Conservation (phyloP, 352 stramenopile species). For the Halophytophthora batemanensis region DNA sequence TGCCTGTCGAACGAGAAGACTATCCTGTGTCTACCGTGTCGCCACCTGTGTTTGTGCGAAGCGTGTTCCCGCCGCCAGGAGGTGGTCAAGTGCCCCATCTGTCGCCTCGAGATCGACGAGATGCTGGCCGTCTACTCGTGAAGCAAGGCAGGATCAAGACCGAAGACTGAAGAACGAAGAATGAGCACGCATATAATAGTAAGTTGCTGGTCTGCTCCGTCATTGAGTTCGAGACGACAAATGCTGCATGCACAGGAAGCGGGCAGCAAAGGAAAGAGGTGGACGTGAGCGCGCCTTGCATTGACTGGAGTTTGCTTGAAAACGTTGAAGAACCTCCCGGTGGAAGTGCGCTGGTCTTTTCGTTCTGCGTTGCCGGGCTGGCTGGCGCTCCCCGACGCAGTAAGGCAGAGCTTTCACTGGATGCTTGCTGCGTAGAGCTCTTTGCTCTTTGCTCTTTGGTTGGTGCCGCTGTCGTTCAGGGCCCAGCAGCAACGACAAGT, state of each 20-base stretch:
- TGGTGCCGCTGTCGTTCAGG: too few species aligned
- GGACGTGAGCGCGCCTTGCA: neutral
- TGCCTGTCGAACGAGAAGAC: conserved; percentile 81
- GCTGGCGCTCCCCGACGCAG: too few species aligned
- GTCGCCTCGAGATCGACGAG: conserved; percentile 76
- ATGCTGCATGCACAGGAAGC: neutral
- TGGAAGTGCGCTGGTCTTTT: too few species aligned
- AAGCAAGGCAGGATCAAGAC: conserved; percentile 14
- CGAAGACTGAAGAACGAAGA: too few species aligned
- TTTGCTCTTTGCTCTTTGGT: too few species aligned
- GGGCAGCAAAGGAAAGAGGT: neutral
- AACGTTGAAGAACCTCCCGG: too few species aligned
- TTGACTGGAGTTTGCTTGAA: too few species aligned
- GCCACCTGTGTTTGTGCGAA: conserved; percentile 79
- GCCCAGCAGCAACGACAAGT: too few species aligned
- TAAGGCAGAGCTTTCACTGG: too few species aligned
- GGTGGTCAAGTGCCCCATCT: conserved; percentile 81
- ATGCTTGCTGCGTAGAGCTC: too few species aligned
- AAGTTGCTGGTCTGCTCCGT: neutral
- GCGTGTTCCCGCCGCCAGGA: conserved; percentile 66
- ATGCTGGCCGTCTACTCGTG: conserved; percentile 84
- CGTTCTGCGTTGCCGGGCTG: too few species aligned
- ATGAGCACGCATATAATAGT: neutral
- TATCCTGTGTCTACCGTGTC: conserved; percentile 80
- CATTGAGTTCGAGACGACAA: conserved; percentile 11